Conservation (phyloP, 2,329 filamentous ascomycete genomes). For the Plenodomus tracheiphilus region DNA sequence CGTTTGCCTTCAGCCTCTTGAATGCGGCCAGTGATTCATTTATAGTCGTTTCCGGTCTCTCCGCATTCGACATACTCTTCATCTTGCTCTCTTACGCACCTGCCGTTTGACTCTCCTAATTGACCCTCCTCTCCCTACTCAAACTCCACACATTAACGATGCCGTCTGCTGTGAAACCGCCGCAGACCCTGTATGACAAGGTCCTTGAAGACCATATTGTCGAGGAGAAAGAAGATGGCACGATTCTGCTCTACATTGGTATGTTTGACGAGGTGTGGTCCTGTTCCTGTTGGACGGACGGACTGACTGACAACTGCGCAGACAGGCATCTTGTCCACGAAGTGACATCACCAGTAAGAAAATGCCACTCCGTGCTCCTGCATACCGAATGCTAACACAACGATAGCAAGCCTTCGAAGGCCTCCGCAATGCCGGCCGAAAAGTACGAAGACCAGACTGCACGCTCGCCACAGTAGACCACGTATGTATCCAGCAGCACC, state of each 20-base stretch:
- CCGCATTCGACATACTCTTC: conserved; percentile 1
- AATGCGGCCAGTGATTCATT: conserved; percentile 30
- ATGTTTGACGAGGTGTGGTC: conserved; percentile 51
- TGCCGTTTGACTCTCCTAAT: conserved; percentile 6
- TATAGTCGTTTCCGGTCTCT: conserved; percentile 19
- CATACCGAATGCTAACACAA: conserved; percentile 14
- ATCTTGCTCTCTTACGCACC: conserved; percentile 3
- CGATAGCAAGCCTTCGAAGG: conserved; percentile 93
- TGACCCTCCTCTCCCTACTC: conserved; percentile 14
- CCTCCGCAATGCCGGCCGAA: conserved; percentile 82
- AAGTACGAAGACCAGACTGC: conserved; percentile 92
- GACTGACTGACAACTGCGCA: conserved; percentile 45
- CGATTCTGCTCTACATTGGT: conserved; percentile 91
- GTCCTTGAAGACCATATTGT: conserved; percentile 94
- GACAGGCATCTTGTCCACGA: conserved; percentile 97
- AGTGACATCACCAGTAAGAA: conserved; percentile 85
- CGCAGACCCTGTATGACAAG: conserved; percentile 95
- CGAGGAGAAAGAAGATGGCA: conserved; percentile 92
- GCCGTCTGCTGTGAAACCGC: conserved; percentile 72
- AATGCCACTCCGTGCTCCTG: conserved; percentile 2
- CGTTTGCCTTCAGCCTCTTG: conserved; percentile 30
- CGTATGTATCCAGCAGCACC: conserved; percentile 58
- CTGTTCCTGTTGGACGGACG: neutral
- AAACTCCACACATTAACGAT: conserved; percentile 56
- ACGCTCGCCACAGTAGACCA: conserved; percentile 96